phyloP scores from a whole-genome alignment of 441 rosid genomes.

The Populus hybrid region DNA sequence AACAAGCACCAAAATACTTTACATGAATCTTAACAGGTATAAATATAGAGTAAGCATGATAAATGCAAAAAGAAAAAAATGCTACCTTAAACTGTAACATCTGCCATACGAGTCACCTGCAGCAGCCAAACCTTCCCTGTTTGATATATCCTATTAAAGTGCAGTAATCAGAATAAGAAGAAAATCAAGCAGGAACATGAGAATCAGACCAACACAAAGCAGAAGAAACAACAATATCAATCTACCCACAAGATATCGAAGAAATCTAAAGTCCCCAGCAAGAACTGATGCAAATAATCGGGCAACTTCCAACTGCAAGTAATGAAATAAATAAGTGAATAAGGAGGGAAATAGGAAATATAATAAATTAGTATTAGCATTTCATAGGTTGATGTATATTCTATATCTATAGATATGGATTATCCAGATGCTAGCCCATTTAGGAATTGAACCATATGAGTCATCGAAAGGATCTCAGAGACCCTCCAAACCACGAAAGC shows the following conservation, averaged over 20 bases:
- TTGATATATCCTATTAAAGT: conserved; percentile 55
- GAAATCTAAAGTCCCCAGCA: conserved; percentile 55
- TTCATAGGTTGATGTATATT: background rate
- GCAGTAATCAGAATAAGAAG: conserved; percentile 18
- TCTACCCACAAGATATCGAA: conserved; percentile 55
- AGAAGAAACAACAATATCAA: conserved; percentile 8
- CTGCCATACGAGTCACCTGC: conserved; percentile 58
- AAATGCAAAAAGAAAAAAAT: conserved; percentile 8
- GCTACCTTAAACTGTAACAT: conserved; percentile 49
- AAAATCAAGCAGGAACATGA: conserved; percentile 5
- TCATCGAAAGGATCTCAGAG: background rate
- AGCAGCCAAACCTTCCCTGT: conserved; percentile 67
- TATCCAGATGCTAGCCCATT: background rate
- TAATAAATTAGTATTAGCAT: background rate
- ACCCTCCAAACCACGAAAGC: background rate
- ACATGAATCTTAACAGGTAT: background rate
- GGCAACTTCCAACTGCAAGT: conserved; percentile 54
- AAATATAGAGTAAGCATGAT: conserved; percentile 4
- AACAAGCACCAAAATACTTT: conserved; percentile 18
- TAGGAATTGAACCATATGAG: background rate
- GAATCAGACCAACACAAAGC: background rate
- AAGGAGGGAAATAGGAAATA: background rate
- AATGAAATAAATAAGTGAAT: background rate
- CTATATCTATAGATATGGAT: background rate
- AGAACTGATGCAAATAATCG: conserved; percentile 43